phyloP scores from a whole-genome alignment of 78 protist species.

The Dictyostelium citrinum region DNA sequence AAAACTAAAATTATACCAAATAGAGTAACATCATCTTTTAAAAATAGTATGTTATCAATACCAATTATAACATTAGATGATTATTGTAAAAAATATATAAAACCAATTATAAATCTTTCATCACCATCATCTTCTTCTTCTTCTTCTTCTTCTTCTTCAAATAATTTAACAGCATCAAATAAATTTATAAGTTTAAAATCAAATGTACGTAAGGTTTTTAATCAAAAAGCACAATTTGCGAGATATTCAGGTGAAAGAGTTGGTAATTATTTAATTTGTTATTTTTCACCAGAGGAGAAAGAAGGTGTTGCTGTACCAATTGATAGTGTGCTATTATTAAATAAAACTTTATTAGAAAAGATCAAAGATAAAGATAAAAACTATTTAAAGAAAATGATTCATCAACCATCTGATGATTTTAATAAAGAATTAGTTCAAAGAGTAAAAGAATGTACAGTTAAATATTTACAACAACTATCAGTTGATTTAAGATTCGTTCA shows the following conservation, averaged over 20 bases:
- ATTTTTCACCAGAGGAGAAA: conserved; percentile 40
- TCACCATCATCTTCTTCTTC: too few species aligned
- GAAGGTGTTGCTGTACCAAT: conserved; percentile 32
- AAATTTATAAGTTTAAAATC: neutral
- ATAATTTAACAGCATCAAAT: neutral
- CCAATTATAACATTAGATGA: conserved; percentile 35
- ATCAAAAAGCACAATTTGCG: conserved; percentile 43
- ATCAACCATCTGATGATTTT: conserved; percentile 43
- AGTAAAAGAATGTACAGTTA: conserved; percentile 27
- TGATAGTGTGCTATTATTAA: conserved; percentile 29
- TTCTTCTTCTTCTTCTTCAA: neutral
- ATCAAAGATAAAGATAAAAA: neutral
- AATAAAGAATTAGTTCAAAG: neutral
- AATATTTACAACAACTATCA: neutral
- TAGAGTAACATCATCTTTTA: neutral
- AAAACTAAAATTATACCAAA: neutral
- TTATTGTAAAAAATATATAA: neutral
- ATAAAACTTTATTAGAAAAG: neutral
- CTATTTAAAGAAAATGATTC: neutral
- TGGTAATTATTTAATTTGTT: conserved; percentile 2
- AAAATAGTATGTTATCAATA: neutral
- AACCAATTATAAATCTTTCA: neutral
- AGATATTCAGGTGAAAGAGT: conserved; percentile 52
- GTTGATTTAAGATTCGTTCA: conserved; percentile 8
- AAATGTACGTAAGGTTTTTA: neutral